Conservation (phyloP, 1,284 basidiomycete genomes). For the Pseudozyma thailandica region DNA sequence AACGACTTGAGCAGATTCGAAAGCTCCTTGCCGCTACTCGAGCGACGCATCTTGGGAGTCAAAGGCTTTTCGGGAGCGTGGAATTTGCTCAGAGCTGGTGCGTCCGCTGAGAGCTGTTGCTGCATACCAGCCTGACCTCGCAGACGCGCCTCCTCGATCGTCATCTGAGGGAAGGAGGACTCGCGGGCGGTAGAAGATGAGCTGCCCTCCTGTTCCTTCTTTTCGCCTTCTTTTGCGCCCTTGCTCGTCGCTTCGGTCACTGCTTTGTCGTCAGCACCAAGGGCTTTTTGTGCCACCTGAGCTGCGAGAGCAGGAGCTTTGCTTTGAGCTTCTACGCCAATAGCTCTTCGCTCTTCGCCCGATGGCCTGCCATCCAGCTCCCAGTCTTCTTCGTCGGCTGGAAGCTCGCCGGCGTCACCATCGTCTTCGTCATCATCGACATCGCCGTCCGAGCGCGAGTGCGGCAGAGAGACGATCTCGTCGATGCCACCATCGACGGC, state of each 20-base stretch:
- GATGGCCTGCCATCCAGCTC: constrained; percentile 40
- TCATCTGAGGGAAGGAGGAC: constrained; percentile 48
- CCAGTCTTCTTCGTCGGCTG: constrained; percentile 49
- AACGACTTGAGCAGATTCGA: constrained; percentile 45
- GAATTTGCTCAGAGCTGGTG: constrained; percentile 51
- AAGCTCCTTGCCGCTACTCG: constrained; percentile 46
- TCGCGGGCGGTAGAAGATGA: constrained; percentile 7
- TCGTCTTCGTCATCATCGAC: constrained; percentile 41
- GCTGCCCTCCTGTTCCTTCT: constrained; percentile 13
- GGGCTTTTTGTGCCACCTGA: constrained; percentile 30
- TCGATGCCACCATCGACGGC: constrained; percentile 42
- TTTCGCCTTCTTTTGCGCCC: constrained; percentile 12
- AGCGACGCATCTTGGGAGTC: constrained; percentile 52
- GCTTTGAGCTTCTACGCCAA: constrained; percentile 8
- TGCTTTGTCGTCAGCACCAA: constrained; percentile 40
- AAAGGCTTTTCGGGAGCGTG: constrained; percentile 54
- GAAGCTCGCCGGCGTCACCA: constrained; percentile 12
- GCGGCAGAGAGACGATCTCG: constrained; percentile 39
- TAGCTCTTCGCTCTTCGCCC: constrained; percentile 24
- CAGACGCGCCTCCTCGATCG: constrained; percentile 55
- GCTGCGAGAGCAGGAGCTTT: constrained; percentile 23
- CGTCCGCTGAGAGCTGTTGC: constrained; percentile 52
- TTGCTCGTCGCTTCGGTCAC: constrained; percentile 30
- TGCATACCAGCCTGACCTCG: constrained; percentile 56
- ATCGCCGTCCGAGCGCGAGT: constrained; percentile 35